Evolutionary conservation across 2,329 filamentous ascomycete species (phyloP).

Genomic region (Arachnomyces sp.): DNA sequence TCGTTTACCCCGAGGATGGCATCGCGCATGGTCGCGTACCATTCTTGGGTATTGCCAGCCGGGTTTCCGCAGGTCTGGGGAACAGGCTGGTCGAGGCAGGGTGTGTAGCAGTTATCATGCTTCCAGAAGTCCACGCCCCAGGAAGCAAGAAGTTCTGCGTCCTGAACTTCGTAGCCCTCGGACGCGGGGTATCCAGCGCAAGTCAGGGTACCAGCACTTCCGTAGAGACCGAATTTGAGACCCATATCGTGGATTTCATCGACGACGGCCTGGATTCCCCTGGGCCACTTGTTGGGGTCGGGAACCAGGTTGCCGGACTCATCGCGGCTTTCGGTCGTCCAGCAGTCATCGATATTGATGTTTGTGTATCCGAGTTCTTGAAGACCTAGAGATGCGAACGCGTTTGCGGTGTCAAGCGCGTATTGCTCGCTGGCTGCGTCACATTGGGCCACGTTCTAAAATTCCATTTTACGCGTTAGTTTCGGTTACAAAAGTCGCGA

Average conservation of each 20-base stretch:
- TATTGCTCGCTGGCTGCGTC: too few species aligned
- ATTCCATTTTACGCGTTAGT: too few species aligned
- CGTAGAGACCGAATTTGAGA: slow-evolving; percentile 48
- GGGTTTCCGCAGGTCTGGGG: too few species aligned
- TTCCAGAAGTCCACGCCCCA: slow-evolving; percentile 41
- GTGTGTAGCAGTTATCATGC: too few species aligned
- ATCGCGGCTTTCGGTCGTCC: slow-evolving; percentile 40
- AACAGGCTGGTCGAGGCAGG: too few species aligned
- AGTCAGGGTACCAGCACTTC: slow-evolving; percentile 27
- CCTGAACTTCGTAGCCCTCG: slow-evolving; percentile 43
- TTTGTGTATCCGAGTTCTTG: slow-evolving; percentile 41
- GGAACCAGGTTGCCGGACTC: slow-evolving; percentile 36
- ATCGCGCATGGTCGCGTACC: too few species aligned
- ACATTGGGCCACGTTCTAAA: too few species aligned
- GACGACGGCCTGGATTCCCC: slow-evolving; percentile 41
- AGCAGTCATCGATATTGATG: slow-evolving; percentile 47
- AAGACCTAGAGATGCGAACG: slow-evolving; percentile 36
- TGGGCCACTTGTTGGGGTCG: slow-evolving; percentile 38
- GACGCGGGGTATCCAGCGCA: slow-evolving; percentile 34
- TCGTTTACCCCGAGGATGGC: too few species aligned
- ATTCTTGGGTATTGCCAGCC: too few species aligned
- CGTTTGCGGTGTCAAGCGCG: slow-evolving; percentile 35
- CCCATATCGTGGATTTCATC: slow-evolving; percentile 41
- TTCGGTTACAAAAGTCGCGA: too few species aligned
- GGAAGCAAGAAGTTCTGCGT: slow-evolving; percentile 44